Percentiles rank a stretch among this genome's conserved stretches.
phyloP scores from a whole-genome alignment of 225 moss, liverwort and hornwort species.

The Climacium dendroides region DNA sequence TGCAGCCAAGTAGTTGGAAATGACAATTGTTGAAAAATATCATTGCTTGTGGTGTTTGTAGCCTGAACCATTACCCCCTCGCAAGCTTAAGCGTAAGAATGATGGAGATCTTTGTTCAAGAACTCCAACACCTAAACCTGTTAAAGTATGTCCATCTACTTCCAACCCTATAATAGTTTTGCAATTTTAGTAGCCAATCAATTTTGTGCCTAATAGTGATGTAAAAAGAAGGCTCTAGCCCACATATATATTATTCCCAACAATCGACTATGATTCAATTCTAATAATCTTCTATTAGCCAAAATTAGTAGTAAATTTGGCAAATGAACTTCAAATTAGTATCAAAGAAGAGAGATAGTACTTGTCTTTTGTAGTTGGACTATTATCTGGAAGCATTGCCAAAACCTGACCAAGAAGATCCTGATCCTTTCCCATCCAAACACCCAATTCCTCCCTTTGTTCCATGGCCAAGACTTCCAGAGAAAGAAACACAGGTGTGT shows the following conservation, averaged over 20 bases:
- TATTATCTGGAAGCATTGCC: conserved; percentile 14
- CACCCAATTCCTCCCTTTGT: conserved; percentile 19
- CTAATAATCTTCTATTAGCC: background rate
- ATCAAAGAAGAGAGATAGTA: background rate
- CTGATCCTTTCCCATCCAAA: conserved; percentile 17
- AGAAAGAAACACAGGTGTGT: conserved; percentile 23
- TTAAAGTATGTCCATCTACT: background rate
- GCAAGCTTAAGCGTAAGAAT: conserved; percentile 5
- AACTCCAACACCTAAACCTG: conserved; percentile 4
- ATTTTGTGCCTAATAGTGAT: background rate
- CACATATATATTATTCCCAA: background rate
- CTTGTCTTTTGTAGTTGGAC: conserved; percentile 19
- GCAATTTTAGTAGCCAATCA: background rate
- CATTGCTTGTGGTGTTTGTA: background rate
- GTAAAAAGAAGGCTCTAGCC: background rate
- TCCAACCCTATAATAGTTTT: background rate
- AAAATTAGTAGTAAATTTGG: background rate
- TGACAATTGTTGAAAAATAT: background rate
- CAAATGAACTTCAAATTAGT: background rate
- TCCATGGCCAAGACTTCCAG: conserved; percentile 19
- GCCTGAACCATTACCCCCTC: background rate
- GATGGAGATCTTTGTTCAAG: background rate
- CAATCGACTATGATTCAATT: background rate
- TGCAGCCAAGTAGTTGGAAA: background rate
- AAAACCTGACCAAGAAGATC: background rate